phyloP scores from a whole-genome alignment of 2,329 filamentous ascomycete species.

The Colletotrichum sp. region DNA sequence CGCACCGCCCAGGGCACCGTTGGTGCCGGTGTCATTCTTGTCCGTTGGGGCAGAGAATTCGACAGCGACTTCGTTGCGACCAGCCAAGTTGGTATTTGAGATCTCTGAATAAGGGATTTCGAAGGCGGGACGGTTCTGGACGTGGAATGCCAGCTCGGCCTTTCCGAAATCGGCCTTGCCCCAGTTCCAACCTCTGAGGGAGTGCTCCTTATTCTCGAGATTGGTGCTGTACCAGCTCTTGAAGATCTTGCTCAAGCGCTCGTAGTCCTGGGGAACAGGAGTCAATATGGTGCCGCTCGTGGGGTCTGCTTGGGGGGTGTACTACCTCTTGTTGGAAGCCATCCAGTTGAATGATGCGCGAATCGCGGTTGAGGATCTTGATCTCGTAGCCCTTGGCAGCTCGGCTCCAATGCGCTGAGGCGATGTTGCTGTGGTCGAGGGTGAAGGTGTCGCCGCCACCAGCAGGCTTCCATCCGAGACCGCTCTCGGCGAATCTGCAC shows the following conservation, averaged over 20 bases:
- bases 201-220: slow-evolving; percentile 92
- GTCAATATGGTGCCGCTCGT: background rate
- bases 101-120: slow-evolving; percentile 98
- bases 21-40: slow-evolving; percentile 73
- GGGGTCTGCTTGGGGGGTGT: slow-evolving; percentile 29
- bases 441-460: slow-evolving; percentile 92
- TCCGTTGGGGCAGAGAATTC: slow-evolving; percentile 85
- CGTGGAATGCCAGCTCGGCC: slow-evolving; percentile 93
- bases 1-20: slow-evolving; percentile 76
- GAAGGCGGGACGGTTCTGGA: slow-evolving; percentile 95
- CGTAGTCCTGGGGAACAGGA: slow-evolving; percentile 70
- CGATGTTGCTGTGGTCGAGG: slow-evolving; percentile 85
- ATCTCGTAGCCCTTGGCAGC: slow-evolving; percentile 92
- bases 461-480: slow-evolving; percentile 92
- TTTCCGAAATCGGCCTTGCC: slow-evolving; percentile 97
- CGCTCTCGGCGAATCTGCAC: slow-evolving; percentile 93
- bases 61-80: slow-evolving; percentile 96
- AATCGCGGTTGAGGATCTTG: slow-evolving; percentile 85
- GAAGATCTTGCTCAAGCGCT: slow-evolving; percentile 89
- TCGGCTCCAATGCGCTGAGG: slow-evolving; percentile 90
- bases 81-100: slow-evolving; percentile 95
- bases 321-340: slow-evolving; percentile 84
- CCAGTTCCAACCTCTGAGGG: slow-evolving; percentile 98
- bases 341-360: slow-evolving; percentile 89
- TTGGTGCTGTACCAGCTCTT: slow-evolving; percentile 98